Percentiles rank a stretch among this genome's conserved stretches.
phyloP scores from a whole-genome alignment of 192 early-diverging fungal genomes.

The Umbelopsis isabellina region DNA sequence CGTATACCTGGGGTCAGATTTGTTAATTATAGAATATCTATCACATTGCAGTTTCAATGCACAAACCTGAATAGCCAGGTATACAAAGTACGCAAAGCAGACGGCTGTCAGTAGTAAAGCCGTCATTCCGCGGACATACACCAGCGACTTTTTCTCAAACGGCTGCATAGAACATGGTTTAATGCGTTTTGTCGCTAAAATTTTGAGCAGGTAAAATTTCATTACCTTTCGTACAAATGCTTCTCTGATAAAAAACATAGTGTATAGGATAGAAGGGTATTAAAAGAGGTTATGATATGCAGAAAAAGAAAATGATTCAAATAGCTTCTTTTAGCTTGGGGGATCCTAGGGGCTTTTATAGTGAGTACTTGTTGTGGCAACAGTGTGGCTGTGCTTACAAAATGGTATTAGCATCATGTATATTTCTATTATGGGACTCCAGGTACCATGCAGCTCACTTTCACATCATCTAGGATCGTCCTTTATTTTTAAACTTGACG shows the following conservation, averaged over 20 bases:
- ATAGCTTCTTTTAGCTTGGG: neutral
- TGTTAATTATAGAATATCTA: neutral
- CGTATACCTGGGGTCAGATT: slow-evolving; percentile 13
- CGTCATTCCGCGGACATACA: slow-evolving; percentile 13
- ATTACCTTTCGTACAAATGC: slow-evolving; percentile 25
- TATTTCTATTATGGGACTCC: no score
- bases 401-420: no score
- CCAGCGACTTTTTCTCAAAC: neutral
- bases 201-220: neutral
- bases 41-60: neutral
- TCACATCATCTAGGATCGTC: no score
- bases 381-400: no score
- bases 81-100: slow-evolving; percentile 1
- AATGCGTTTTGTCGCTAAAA: neutral
- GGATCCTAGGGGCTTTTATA: neutral
- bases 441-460: no score
- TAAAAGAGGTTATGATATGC: no score
- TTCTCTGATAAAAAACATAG: slow-evolving; percentile 31
- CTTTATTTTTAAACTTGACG: no score
- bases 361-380: no score
- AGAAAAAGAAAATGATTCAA: no score
- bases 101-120: neutral
- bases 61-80: slow-evolving; percentile 10
- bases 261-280: neutral
- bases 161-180: neutral